Base-by-base conservation (phyloP, 202 grass and related monocot genomes). In the Dendrocalamus latiflorus region DNA sequence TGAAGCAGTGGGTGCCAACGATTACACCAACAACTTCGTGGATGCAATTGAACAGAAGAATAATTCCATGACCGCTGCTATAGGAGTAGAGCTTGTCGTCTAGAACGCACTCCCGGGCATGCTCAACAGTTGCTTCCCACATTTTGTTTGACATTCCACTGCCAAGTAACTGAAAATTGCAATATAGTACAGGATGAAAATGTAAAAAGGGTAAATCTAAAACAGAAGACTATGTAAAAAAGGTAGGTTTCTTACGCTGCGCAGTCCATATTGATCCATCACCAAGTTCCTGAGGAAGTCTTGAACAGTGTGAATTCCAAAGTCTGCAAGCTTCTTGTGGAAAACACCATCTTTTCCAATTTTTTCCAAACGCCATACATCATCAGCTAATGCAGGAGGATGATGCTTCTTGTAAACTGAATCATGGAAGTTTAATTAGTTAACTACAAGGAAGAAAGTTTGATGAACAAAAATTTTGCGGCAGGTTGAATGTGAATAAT, bases 351-450 rank as follows among this genome's bases (percentile, higher is more conserved):
- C 96, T 86, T 99, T 99, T 5, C 96, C 96, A 9, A 99, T 99
- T 83, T 99, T 99, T 72, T 99, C 96, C 62, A 99, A 68, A 59
- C 93, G 89, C 96, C 96, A 99, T 2, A 99, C 93, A 15, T 99
- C 96, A 67, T 99, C 93, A 20, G 84, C 59, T 30, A 96, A 80
- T 54, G 89, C 89, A 50, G 93, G 96, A 81, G 96, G 96, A 79
- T 99, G 96, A 64, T 99, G 96, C 67, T 99, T 99, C 83, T 99
- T 96, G 79, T 99, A 99, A 47, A 93, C 96, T 99, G 90, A n/a
- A 69, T 63, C 51, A 68, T 17, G 2, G 25, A 83, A 11, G 3
- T 76, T 61, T 51, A 25, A 26, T 86, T 36, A 81, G 51, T 39
- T 25, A 14, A 34, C 37, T n/a, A 8, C 16, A 48, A 15, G 5